Base-by-base conservation (phyloP, 2,329 filamentous ascomycete genomes). In the Talaromyces verruculosus region DNA sequence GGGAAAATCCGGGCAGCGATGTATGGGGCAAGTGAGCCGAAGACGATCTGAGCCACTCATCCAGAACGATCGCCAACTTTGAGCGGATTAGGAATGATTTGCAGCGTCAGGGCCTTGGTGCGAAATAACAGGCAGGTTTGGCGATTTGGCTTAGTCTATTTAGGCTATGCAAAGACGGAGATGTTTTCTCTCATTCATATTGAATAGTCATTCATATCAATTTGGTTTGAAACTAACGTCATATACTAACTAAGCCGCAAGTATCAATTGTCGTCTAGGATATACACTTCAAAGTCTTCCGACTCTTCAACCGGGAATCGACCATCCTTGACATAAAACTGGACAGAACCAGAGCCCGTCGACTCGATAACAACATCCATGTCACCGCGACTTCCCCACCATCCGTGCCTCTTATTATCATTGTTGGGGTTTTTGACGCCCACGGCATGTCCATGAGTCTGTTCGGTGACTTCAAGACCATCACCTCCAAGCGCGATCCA, bases 321-420 rank as follows among this genome's bases (percentile, higher is more conserved):
- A 17, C 17, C n/a, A 17, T 63, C 49, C 35, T 59, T 63, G 7
- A 63, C 53, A 35, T 22, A 11, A 19, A 67, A 68, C 10, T 60
- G 25, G 57, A 66, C 64, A 25, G 53, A 68, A 39, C 64, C 66
- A 37, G 63, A 59, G 33, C 65, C 66, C 2, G 55, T 61, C 5
- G 64, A 49, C 33, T 51, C 47, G 33, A 71, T 19, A 37, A 64
- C 64, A 45, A 73, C 72, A 62, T 68, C 41, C 71, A 71, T 72
- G 58, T 67, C 58, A 13, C 71, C 70, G 13, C 55, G 60, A 22
- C 67, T 66, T 11, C 71, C 70, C 71, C 71, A 72, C 71, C 71
- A 72, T 43, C 62, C 35, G 60, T 53, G 39, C 63, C 45, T 35
- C 39, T 58, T 63, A 58, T 63, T 10, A n/a, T 62, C 49, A 4